Evolutionary conservation across 495 filamentous ascomycete species (phyloP).

Genomic region (Viridothelium virens): DNA sequence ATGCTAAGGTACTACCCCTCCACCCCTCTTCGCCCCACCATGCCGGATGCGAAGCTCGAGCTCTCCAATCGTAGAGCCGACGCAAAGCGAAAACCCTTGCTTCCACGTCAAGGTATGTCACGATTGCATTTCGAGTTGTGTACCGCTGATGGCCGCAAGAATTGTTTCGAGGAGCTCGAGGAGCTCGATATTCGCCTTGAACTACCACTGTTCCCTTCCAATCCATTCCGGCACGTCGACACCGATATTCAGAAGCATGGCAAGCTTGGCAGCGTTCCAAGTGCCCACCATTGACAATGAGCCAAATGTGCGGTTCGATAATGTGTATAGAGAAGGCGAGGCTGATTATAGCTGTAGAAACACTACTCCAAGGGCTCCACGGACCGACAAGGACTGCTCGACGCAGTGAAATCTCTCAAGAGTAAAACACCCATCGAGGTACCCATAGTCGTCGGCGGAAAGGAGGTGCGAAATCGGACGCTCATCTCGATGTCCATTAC

Average conservation of each 20-base stretch:
- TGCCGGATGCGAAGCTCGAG: too few species aligned
- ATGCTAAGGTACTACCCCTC: too few species aligned
- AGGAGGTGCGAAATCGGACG: constrained; percentile 47
- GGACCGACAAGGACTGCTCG: constrained; percentile 64
- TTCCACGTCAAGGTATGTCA: not conserved
- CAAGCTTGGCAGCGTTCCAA: constrained; percentile 68
- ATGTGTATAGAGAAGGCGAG: not conserved
- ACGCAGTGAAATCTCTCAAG: constrained; percentile 56
- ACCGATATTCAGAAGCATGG: constrained; percentile 19
- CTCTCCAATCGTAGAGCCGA: not conserved
- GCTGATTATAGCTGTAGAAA: constrained; percentile 47
- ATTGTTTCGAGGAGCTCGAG: not conserved
- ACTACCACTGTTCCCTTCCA: not conserved
- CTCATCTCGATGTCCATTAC: not conserved
- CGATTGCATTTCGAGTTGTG: not conserved
- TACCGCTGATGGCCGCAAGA: not conserved
- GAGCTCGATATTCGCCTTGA: not conserved
- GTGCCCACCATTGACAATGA: constrained; percentile 83
- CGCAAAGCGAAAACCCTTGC: not conserved
- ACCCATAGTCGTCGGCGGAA: constrained; percentile 71
- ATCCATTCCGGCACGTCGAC: not conserved
- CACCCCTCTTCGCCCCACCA: too few species aligned
- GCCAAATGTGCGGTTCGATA: constrained; percentile 63
- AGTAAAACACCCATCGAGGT: constrained; percentile 57
- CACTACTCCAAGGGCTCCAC: constrained; percentile 75